These are phyloP conservation scores for Pluteus cervinus DNA, from an alignment of 768 basidiomycete genomes.

Conservation along the genomic window DNA sequence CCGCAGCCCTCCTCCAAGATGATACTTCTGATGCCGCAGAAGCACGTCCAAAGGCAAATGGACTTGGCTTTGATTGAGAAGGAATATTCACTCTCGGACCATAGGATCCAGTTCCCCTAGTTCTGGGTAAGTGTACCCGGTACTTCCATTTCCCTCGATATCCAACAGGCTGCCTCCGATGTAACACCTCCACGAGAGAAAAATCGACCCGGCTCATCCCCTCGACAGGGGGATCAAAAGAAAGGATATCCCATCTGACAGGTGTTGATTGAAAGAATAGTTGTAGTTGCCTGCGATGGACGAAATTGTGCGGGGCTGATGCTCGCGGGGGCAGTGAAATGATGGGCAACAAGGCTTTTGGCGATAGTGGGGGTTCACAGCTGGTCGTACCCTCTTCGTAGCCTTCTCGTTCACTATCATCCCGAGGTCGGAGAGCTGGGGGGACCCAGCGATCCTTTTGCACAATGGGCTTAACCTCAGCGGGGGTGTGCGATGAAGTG, in stretches of 20 bases:
- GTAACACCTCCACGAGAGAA: conserved; percentile 60
- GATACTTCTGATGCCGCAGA: conserved; percentile 31
- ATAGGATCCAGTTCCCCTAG: conserved; percentile 9
- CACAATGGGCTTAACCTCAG: conserved; percentile 14
- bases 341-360: conserved; percentile 29
- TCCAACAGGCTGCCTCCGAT: conserved; percentile 33
- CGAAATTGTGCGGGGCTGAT: too few relatives aligned
- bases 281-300: conserved; percentile 43
- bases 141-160: conserved; percentile 35
- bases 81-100: conserved; percentile 27
- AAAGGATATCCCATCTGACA: conserved; percentile 58
- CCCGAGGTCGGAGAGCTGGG: conserved; percentile 42
- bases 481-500: conserved; percentile 14
- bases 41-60: conserved; percentile 34
- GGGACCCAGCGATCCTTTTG: conserved; percentile 51
- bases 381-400: conserved; percentile 44
- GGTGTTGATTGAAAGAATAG: conserved; percentile 33
- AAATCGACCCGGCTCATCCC: conserved; percentile 58
- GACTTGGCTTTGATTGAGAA: conserved; percentile 18
- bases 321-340: conserved; percentile 51
- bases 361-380: conserved; percentile 41
- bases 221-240: conserved; percentile 66
- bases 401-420: conserved; percentile 27
- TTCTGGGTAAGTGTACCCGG: conserved; percentile 35
- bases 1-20: conserved; percentile 39